phyloP scores from a whole-genome alignment of 768 basidiomycete species.

The Boletus sp. region DNA sequence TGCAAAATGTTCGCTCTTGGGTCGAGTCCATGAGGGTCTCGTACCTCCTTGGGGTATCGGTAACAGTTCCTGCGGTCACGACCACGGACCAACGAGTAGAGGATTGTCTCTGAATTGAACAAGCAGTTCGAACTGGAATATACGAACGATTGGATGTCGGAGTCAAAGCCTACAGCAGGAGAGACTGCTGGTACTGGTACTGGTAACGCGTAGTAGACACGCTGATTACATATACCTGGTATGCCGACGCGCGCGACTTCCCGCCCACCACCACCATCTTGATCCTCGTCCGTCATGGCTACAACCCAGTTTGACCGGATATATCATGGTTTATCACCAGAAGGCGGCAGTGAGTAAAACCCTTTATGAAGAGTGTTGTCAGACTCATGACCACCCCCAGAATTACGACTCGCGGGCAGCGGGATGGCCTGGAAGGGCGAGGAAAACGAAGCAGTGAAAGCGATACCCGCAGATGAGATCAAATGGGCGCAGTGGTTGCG shows the following conservation, averaged over 20 bases:
- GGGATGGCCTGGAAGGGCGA: constrained; percentile 95
- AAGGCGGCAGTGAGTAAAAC: constrained; percentile 74
- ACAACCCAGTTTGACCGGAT: constrained; percentile 85
- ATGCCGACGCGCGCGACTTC: constrained; percentile 31
- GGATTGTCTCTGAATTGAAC: not conserved
- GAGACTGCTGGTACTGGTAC: not conserved
- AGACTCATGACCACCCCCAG: constrained; percentile 35
- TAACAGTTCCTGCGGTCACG: not conserved
- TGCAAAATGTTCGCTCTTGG: constrained; percentile 85
- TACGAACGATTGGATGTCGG: not conserved
- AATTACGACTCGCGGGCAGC: constrained; percentile 82
- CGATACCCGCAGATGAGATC: constrained; percentile 67
- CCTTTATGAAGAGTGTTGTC: not conserved
- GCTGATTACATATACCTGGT: constrained; percentile 17
- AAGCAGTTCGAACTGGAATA: not conserved
- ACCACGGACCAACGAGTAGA: not conserved
- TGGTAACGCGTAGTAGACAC: constrained; percentile 9
- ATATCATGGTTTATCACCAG: constrained; percentile 67
- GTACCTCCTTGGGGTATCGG: not conserved
- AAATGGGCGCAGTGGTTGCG: constrained; percentile 91
- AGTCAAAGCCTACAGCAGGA: not conserved
- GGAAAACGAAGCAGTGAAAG: constrained; percentile 58
- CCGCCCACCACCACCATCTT: constrained; percentile 12
- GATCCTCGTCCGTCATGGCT: constrained; percentile 36
- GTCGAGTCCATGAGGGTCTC: constrained; percentile 30